Evolutionary conservation across 106 monocot species (phyloP).

Genomic region (Allium sativum): DNA sequence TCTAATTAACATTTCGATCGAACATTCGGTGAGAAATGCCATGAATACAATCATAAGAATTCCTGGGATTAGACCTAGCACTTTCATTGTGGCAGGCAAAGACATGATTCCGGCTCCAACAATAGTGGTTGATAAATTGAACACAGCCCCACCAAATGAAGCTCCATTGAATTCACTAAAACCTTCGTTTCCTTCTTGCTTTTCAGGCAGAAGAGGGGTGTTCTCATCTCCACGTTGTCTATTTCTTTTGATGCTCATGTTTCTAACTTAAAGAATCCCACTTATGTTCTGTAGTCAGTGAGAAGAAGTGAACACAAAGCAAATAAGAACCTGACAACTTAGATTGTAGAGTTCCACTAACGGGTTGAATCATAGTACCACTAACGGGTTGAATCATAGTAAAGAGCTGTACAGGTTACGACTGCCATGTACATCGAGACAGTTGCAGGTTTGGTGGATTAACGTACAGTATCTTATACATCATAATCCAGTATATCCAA

Average conservation of each 20-base stretch:
- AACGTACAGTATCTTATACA: too few species aligned
- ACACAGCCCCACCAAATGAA: constrained; percentile 50
- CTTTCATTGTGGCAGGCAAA: constrained; percentile 58
- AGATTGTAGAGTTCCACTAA: too few species aligned
- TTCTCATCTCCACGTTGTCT: constrained; percentile 26
- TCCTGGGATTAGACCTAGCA: constrained; percentile 48
- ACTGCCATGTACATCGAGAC: too few species aligned
- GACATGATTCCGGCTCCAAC: constrained; percentile 75
- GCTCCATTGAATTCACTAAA: constrained; percentile 48
- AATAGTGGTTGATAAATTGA: constrained; percentile 58
- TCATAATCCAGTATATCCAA: too few species aligned
- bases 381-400: too few species aligned
- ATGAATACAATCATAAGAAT: constrained; percentile 39
- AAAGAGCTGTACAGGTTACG: too few species aligned
- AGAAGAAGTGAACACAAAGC: too few species aligned
- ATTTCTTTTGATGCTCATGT: constrained; percentile 7
- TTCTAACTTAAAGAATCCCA: too few species aligned
- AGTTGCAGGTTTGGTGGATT: too few species aligned
- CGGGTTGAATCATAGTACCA: too few species aligned
- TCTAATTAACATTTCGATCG: constrained; percentile 43
- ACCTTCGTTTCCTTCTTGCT: constrained; percentile 8
- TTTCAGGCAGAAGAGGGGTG: constrained; percentile 30
- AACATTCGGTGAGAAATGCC: constrained; percentile 53
- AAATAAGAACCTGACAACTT: too few species aligned
- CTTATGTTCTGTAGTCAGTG: too few species aligned